phyloP scores from a whole-genome alignment of 306 rosid genomes.

The Prunus kanzakura region DNA sequence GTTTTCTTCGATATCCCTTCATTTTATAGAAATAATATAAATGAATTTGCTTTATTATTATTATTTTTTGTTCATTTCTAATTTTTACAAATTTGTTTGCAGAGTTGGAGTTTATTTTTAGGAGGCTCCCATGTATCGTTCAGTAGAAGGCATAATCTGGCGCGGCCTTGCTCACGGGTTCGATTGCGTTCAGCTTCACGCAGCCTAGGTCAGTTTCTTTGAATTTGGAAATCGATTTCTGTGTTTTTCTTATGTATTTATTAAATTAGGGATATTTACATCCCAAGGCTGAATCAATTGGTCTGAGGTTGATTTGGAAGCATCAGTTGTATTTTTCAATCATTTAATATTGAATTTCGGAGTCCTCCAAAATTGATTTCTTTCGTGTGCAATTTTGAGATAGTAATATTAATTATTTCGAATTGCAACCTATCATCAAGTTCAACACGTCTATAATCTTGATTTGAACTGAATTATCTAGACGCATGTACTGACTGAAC shows the following conservation, averaged over 20 bases:
- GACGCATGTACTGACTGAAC: neutral
- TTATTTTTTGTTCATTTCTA: neutral
- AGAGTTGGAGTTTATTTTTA: constrained; percentile 39
- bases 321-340: neutral
- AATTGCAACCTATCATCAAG: neutral
- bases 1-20: constrained; percentile 18
- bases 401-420: neutral
- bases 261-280: neutral
- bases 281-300: neutral
- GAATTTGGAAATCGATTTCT: neutral
- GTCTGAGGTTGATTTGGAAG: neutral
- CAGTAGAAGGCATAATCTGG: constrained; percentile 18
- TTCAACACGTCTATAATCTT: neutral
- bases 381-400: neutral
- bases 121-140: constrained; percentile 27
- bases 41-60: neutral
- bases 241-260: neutral
- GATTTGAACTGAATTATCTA: neutral
- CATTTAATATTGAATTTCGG: neutral
- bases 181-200: constrained; percentile 33
- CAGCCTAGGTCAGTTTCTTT: constrained; percentile 31
- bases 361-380: neutral
- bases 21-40: neutral
- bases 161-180: constrained; percentile 24
- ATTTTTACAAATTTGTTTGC: neutral